These are phyloP conservation scores for Retiboletus flavoniger DNA, from an alignment of 1,284 basidiomycete genomes.

Conservation along the genomic window DNA sequence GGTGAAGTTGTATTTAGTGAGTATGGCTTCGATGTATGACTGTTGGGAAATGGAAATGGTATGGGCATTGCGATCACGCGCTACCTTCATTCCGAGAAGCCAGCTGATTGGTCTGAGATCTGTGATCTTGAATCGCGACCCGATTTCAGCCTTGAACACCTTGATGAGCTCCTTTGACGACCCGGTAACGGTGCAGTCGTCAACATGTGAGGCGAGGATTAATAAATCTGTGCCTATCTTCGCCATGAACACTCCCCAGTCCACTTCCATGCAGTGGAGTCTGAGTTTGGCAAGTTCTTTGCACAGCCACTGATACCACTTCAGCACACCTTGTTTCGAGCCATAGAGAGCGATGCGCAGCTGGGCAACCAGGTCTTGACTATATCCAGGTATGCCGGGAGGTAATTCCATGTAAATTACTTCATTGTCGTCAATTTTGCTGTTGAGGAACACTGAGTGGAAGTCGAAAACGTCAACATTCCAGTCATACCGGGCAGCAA, in stretches of 20 bases:
- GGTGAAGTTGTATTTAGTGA: background rate
- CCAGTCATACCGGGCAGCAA: background rate
- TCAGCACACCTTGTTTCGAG: background rate
- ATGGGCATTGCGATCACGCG: background rate
- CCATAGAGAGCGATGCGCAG: background rate
- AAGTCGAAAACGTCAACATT: too few species aligned
- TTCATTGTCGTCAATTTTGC: too few species aligned
- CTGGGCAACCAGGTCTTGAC: background rate
- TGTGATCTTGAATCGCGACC: background rate
- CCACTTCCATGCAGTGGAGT: background rate
- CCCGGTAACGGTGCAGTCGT: background rate
- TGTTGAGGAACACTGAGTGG: too few species aligned
- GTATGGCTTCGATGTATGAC: background rate
- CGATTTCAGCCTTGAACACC: background rate
- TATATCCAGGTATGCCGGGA: too few species aligned
- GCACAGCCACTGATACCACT: background rate
- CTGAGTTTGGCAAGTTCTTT: background rate
- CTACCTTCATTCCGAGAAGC: background rate
- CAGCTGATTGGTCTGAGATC: background rate
- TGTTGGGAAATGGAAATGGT: background rate
- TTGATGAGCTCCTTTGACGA: background rate
- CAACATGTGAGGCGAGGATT: background rate
- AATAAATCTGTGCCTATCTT: slow-evolving; percentile 11
- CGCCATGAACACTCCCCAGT: background rate
- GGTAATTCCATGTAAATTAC: background rate